Evolutionary conservation across 495 filamentous ascomycete genomes (phyloP), one percentile per base, ranked within the genome.

Genomic region (Pyrenopolyporus hunteri): DNA sequence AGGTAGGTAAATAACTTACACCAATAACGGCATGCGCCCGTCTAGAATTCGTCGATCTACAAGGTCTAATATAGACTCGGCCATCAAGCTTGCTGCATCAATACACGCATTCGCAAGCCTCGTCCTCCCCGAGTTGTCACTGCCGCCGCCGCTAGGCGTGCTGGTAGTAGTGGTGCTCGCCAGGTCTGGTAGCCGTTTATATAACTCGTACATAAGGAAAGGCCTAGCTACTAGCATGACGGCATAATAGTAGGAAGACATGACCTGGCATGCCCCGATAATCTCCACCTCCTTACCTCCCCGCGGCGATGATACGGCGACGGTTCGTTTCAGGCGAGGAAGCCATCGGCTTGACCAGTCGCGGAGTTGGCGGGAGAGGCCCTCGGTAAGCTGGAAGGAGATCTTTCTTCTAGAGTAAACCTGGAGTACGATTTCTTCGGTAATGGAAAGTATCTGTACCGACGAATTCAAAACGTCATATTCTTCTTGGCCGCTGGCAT

Each of bases 81-180:
- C 71, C 70, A 80, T 77, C 32, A 80, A 33, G 28, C 70, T 74
- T n/a, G 77, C 77, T 2, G 77, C 76, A 31, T 80, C 77, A 25
- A 80, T 78, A 19, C 77, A 80, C 1, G 77, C 77, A 58, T 80
- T 75, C 2, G 77, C 77, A 6, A 80, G 69, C 54, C 70, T 77
- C 0, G 72, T 66, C 29, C 74, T 71, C 29, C 69, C 76, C 2
- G 64, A 59, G 31, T 52, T 64, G 1, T 59, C 55, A 22, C 54
- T 48, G 13, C 42, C 20, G 16, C 42, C 20, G 16, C 43, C 45
- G 23, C 26, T 42, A n/a, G 46, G 16, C 17, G 26, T 0, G 26
- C 9, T 37, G n/a, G n/a, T 25, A 2, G 48, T 43, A 13, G 65
- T 42, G 6, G 57, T 17, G 1, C 11, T 22, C 8, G 56, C 63